Base-by-base conservation (phyloP, 305 asterid genomes). In the Solanum aculeatissimum region DNA sequence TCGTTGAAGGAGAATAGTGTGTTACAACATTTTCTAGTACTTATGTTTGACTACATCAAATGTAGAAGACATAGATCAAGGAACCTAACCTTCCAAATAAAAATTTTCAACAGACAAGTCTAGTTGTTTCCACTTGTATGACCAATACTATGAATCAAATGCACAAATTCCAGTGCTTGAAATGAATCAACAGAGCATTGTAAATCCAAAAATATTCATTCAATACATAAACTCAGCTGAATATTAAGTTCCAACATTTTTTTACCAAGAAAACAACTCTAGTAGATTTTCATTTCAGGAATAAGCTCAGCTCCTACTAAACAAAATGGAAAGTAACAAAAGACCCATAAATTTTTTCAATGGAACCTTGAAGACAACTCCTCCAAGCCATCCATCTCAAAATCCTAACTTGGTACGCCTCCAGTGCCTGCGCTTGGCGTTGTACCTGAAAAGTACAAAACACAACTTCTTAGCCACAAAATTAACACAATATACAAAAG, bases 401-500 rank as follows among this genome's bases (percentile, higher is more conserved):
- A 89, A 89, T 21, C 91, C 91, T 12, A 89, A 87, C 87, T 89
- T 89, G n/a, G 91, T 89, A 42, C 91, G 89, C 55, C 91, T 89
- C 91, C 91, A 89, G 68, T 89, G 91, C 79, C 91, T 88, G 84
- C 91, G 88, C 86, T 89, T 89, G 4, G 91, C 91, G 16, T 89
- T 89, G 86, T 87, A 89, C 88, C 91, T 88, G 85, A 65, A 29
- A 45, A 53, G 18, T n/a, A 45, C 77, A 27, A 66, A n/a, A 18
- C 29, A 35, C 23, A 51, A 29, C 45, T 16, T 10, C 63, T 77
- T 9, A 77, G 82, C 47, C 6, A 16, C 42, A 10, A 74, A 74
- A 45, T 58, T 18, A 15, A 82, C 66, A 29, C 35, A 27, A 15
- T 43, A 72, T 13, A 21, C 18, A 70, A 70, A 70, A 11, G 21